Evolutionary conservation across 2,329 filamentous ascomycete genomes (phyloP), one percentile per base, ranked within the genome.

Genomic region (Cucurbitaria berberidis): DNA sequence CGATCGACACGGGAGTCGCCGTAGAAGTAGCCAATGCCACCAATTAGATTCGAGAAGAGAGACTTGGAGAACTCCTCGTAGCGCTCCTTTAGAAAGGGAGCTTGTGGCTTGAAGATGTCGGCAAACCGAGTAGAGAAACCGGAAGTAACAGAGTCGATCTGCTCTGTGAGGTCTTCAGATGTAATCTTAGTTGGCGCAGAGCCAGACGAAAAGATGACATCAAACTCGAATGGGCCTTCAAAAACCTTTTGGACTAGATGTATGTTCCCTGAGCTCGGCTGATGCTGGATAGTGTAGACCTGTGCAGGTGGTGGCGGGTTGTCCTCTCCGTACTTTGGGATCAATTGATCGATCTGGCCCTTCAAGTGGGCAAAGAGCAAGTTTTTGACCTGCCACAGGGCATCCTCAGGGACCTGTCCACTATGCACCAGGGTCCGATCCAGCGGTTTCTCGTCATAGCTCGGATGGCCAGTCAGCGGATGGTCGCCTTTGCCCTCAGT

Each of bases 11-110:
- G 78, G 29, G 91, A 89, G 52, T 95, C 84, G 35, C 95, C 95
- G 68, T 96, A 85, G 78, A 99, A 99, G 77, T 96, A 98, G 8
- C 95, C 95, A 64, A 98, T 91, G 41, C 95, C 95, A 50, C 95
- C 95, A 30, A 96, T 82, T 29, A 99, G 80, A 73, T 98, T 99
- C 1, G 93, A 97, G 64, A 99, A 90, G 81, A 99, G 89, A 59
- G 89, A 93, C 73, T 91, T 90, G 59, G 88, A 91, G 73, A 98
- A 97, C 51, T 82, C 82, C 42, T 85, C 81, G 72, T 96, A 95
- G 67, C 90, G 86, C 3, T 85, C 82, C 3, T 84, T 82, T 16
- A 84, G 79, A 74, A 95, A 99, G 0, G 95, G 93, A 0, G 87
- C 79, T 67, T 91, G 83, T 0, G 91, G 87, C 46, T 86, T 81